Evolutionary conservation across 192 early-diverging fungal genomes (phyloP).

Genomic region (Linnemannia schmuckeri): DNA sequence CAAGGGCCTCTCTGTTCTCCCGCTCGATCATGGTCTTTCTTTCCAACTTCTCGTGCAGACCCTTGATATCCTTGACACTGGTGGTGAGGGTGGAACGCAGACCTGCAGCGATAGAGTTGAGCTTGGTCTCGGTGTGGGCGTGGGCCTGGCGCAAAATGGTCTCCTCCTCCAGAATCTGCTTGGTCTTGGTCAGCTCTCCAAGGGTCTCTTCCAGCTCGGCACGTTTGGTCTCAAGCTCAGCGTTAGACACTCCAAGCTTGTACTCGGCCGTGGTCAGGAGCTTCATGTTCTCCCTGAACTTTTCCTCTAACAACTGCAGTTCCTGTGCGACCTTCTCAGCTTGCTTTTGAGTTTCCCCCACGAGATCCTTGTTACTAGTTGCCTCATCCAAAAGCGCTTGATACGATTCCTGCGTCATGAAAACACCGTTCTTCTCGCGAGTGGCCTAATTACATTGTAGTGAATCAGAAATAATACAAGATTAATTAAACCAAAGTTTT

Average conservation of each 20-base stretch:
- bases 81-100: constrained; percentile 48
- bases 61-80: constrained; percentile 48
- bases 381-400: constrained; percentile 65
- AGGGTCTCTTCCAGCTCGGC: constrained; percentile 32
- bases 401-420: constrained; percentile 76
- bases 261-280: constrained; percentile 43
- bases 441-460: constrained; percentile 63
- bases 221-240: constrained; percentile 48
- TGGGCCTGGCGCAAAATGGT: constrained; percentile 62
- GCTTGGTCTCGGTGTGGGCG: constrained; percentile 57
- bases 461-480: background rate
- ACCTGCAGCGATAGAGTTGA: constrained; percentile 54
- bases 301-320: constrained; percentile 49
- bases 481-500: background rate
- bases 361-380: constrained; percentile 47
- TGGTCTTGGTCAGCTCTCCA: constrained; percentile 37
- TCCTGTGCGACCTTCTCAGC: constrained; percentile 43
- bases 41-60: constrained; percentile 46
- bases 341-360: constrained; percentile 42
- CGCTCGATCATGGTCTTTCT: constrained; percentile 24
- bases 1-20: constrained; percentile 31
- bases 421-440: constrained; percentile 89
- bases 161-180: constrained; percentile 43
- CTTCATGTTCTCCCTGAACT: constrained; percentile 51
- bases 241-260: constrained; percentile 43